Base-by-base conservation (phyloP, 345 rosid genomes). In the Aquilaria sinensis region DNA sequence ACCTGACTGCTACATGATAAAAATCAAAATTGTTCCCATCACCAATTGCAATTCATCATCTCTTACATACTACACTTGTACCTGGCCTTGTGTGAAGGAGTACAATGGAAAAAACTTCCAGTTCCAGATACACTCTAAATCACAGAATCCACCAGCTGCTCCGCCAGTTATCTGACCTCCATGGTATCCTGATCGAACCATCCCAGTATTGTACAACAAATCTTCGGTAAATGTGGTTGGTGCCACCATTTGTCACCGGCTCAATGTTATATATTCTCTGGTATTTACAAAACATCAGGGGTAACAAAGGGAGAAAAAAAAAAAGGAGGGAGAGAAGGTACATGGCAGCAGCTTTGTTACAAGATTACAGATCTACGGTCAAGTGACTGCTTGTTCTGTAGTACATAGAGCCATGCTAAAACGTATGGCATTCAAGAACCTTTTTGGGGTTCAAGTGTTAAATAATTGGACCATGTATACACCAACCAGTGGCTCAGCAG, bases 231-330 rank as follows among this genome's bases (percentile, higher is more conserved):
- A 66, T 5, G 57, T 41, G 70, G 67, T 51, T 47, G 47, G 69
- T 32, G 79, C 74, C 86, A 74, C 67, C 75, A 53, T 47, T 61
- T 31, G 65, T 57, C 76, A 51, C 78, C 56, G 43, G 72, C 68
- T 70, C 61, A 67, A 60, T 33, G 73, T 71, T 72, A 70, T 80
- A 9, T 37, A 72, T 67, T 70, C 65, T 55, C 65, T 56, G 65
- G 73, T 74, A 75, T 72, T 67, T 73, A 75, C 75, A 74, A 34
- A 15, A 30, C 7, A 61, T 62, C 50, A 23, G n/a, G 11, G 51
- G 32, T 6, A 63, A 37, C 43, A 37, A 37, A 37, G 8, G 8
- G 43, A 9, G 8, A 37, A 23, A 23, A 23, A 23, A 23, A 23
- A 23, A 23, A 23, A 23, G 23, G 23, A 23, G 43, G 5, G 5